phyloP scores from a whole-genome alignment of 1,284 basidiomycete species.

The Boletus sp. region DNA sequence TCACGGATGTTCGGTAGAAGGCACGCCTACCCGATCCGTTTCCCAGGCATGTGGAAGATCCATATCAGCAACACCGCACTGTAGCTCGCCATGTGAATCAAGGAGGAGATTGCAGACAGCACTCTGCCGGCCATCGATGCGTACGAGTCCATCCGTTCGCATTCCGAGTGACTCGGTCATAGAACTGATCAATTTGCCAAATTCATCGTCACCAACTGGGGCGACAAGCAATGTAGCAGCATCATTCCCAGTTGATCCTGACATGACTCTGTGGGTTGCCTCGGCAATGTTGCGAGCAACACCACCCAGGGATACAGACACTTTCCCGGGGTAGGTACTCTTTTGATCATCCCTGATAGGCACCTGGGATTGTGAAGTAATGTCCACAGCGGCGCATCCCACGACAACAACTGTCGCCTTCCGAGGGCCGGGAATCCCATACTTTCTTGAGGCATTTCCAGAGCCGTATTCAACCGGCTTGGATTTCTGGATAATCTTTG shows the following conservation, averaged over 20 bases:
- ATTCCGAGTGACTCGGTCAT: constrained; percentile 65
- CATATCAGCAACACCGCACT: constrained; percentile 92
- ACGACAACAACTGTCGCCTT: constrained; percentile 57
- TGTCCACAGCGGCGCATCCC: constrained; percentile 84
- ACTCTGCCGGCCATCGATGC: constrained; percentile 43
- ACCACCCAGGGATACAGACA: constrained; percentile 79
- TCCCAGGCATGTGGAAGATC: constrained; percentile 57
- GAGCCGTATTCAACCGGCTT: neutral
- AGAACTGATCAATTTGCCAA: constrained; percentile 59
- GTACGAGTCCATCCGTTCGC: constrained; percentile 76
- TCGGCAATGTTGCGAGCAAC: constrained; percentile 95
- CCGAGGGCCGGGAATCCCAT: neutral
- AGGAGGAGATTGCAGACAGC: constrained; percentile 86
- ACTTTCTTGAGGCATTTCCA: neutral
- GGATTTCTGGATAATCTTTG: neutral
- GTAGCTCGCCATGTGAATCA: constrained; percentile 67
- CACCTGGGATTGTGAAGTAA: constrained; percentile 56
- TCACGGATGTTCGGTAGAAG: neutral
- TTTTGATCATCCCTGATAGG: constrained; percentile 35
- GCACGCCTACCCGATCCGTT: constrained; percentile 42
- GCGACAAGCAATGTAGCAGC: constrained; percentile 52
- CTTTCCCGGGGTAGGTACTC: constrained; percentile 79
- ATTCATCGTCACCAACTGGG: constrained; percentile 63
- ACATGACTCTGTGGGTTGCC: constrained; percentile 67
- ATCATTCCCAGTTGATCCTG: constrained; percentile 35